Percentiles rank a stretch among this genome's conserved stretches.
These are phyloP conservation scores for Adansonia madagascariensis DNA, from an alignment of 441 rosid genomes.

Conservation along the genomic window DNA sequence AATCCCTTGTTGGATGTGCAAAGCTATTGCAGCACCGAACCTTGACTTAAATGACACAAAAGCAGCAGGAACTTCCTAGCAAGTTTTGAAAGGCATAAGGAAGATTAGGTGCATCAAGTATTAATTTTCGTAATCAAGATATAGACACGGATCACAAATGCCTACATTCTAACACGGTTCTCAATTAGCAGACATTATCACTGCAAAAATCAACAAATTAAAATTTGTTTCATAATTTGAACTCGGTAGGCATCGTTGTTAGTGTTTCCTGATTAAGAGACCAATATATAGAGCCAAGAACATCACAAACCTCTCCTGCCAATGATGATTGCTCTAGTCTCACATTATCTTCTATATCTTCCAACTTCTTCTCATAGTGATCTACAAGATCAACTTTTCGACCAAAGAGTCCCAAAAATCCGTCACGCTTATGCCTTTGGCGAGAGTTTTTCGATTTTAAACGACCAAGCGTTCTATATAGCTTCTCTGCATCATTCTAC, in stretches of 20 bases:
- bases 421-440: conserved; percentile 51
- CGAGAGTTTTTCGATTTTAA: conserved; percentile 48
- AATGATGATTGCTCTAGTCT: conserved; percentile 58
- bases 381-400: conserved; percentile 60
- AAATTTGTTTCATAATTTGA: not conserved
- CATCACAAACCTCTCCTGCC: conserved; percentile 60
- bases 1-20: conserved; percentile 74
- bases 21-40: conserved; percentile 75
- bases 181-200: not conserved
- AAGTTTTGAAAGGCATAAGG: conserved; percentile 33
- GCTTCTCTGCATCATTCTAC: conserved; percentile 72
- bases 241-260: not conserved
- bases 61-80: conserved; percentile 87
- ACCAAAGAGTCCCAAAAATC: conserved; percentile 77
- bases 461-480: conserved; percentile 57
- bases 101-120: conserved; percentile 26
- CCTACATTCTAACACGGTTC: not conserved
- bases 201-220: not conserved
- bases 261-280: conserved; percentile 6
- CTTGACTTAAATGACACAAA: conserved; percentile 88
- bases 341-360: conserved; percentile 62
- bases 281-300: conserved; percentile 15
- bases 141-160: not conserved
- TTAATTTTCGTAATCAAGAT: conserved; percentile 10
- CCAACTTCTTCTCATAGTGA: conserved; percentile 69